These are phyloP conservation scores for Echeveria elegans DNA, from an alignment of 164 flowering plant genomes.

Conservation along the genomic window DNA sequence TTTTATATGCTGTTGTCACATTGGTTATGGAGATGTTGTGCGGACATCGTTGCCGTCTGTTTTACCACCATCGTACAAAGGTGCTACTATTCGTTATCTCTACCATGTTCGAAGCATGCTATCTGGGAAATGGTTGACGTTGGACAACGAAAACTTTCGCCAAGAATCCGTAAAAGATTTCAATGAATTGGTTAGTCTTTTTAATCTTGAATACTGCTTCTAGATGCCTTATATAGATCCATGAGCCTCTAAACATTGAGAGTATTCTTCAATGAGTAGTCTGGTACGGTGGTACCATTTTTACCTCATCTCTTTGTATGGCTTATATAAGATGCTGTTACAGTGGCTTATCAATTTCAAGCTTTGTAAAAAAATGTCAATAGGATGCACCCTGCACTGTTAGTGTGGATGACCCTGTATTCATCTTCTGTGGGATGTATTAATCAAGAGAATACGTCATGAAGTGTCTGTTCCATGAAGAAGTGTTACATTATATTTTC, in stretches of 20 bases:
- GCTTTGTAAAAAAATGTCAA: neutral
- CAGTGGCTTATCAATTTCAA: neutral
- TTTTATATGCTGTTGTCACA: neutral
- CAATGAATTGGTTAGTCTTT: slow-evolving; percentile 51
- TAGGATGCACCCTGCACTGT: neutral
- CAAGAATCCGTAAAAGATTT: slow-evolving; percentile 38
- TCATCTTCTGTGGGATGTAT: neutral
- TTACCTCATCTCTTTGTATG: too few relatives aligned
- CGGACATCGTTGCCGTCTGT: slow-evolving; percentile 51
- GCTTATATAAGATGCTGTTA: neutral
- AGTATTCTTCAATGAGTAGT: too few relatives aligned
- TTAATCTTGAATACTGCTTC: neutral
- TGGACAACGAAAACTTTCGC: slow-evolving; percentile 51
- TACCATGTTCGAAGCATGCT: slow-evolving; percentile 61
- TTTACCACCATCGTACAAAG: slow-evolving; percentile 92
- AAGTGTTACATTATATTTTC: neutral
- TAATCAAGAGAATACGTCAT: neutral
- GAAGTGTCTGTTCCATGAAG: neutral
- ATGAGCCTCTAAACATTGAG: neutral
- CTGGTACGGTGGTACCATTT: too few relatives aligned
- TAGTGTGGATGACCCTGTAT: neutral
- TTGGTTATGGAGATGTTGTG: slow-evolving; percentile 50
- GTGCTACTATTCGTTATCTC: slow-evolving; percentile 75
- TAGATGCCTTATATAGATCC: neutral
- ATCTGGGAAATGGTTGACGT: slow-evolving; percentile 46